Evolutionary conservation across 1,284 basidiomycete species (phyloP).

Genomic region (Cystobasidium slooffiae): DNA sequence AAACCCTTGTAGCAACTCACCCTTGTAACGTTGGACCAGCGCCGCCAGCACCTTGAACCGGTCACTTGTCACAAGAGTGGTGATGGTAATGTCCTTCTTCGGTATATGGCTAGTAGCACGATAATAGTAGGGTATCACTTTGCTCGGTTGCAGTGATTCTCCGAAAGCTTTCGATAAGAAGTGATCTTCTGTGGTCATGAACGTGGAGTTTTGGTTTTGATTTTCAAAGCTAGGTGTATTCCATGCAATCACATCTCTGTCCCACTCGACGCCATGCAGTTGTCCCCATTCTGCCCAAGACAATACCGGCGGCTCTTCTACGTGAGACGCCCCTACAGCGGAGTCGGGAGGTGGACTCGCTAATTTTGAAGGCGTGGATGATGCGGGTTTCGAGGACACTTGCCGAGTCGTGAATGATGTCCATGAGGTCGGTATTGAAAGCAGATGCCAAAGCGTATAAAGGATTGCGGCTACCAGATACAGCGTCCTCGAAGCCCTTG

Average conservation of each 20-base stretch:
- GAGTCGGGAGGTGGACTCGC: not conserved
- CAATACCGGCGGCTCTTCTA: not conserved
- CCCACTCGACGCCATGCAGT: constrained; percentile 51
- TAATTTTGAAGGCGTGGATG: not conserved
- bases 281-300: constrained; percentile 28
- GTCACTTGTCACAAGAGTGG: constrained; percentile 78
- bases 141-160: constrained; percentile 63
- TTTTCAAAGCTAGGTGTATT: constrained; percentile 24
- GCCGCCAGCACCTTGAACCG: constrained; percentile 72
- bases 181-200: constrained; percentile 48
- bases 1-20: constrained; percentile 56
- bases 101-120: constrained; percentile 58
- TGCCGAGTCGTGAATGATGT: not conserved
- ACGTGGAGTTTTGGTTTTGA: not conserved
- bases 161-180: constrained; percentile 52
- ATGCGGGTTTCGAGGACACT: not conserved
- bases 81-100: constrained; percentile 72
- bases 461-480: not conserved
- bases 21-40: constrained; percentile 72
- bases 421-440: not conserved
- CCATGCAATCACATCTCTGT: constrained; percentile 51
- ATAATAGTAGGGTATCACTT: constrained; percentile 78
- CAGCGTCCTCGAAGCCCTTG: not conserved
- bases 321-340: not conserved
- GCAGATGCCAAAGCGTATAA: constrained; percentile 18